A percentile compares a stretch with the other conserved stretches of the same genome.
phyloP scores from a whole-genome alignment of 441 rosid species.

The Cnidoscolus chayamansa region DNA sequence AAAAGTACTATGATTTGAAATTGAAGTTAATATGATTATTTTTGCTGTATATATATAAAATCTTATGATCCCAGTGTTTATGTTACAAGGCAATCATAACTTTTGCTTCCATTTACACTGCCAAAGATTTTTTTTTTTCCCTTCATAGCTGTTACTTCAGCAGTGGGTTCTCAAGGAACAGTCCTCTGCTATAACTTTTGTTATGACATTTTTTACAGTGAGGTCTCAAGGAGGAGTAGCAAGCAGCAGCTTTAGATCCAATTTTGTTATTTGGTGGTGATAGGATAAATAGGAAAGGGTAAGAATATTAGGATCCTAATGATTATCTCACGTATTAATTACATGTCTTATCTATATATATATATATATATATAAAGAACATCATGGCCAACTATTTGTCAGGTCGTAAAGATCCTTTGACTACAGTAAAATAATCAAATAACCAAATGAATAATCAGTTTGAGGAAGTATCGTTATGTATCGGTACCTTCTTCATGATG shows the following conservation, averaged over 20 bases:
- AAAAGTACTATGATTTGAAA: background rate
- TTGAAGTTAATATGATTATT: background rate
- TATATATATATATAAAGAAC: background rate
- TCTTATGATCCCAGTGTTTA: background rate
- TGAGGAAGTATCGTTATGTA: background rate
- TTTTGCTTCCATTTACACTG: background rate
- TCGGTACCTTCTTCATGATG: background rate
- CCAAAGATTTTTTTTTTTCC: background rate
- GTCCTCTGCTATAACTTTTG: background rate
- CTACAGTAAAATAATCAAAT: no score
- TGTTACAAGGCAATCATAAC: background rate
- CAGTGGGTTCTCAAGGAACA: constrained; percentile 6
- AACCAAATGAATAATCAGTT: no score
- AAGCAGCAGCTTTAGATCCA: background rate
- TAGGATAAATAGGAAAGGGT: background rate
- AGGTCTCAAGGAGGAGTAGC: background rate
- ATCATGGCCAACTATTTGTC: background rate
- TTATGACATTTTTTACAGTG: background rate
- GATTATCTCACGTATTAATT: background rate
- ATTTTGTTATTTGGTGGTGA: background rate
- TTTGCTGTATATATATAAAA: no score
- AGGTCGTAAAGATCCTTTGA: no score
- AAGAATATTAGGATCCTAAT: background rate
- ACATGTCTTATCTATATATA: background rate
- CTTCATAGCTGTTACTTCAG: background rate